Percentiles rank a stretch among this genome's conserved stretches.
phyloP scores from a whole-genome alignment of 495 filamentous ascomycete species.

The Neurospora sp. region DNA sequence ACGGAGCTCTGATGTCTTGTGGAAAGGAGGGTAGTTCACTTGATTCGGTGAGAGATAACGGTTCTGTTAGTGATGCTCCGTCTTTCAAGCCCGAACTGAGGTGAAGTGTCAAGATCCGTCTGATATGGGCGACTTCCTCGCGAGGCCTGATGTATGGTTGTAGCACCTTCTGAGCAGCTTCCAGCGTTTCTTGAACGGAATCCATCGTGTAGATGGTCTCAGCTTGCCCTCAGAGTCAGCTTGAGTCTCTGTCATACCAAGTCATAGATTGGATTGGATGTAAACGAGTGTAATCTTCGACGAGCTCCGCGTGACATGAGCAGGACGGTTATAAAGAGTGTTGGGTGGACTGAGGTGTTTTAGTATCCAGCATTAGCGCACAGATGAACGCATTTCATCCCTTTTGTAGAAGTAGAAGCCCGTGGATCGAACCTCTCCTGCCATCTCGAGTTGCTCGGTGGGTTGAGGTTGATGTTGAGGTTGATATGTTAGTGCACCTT shows the following conservation, averaged over 20 bases:
- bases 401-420: not conserved
- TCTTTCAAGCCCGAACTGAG: conserved; percentile 25
- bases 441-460: not conserved
- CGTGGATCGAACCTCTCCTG: not conserved
- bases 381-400: not conserved
- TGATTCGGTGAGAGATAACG: conserved; percentile 29
- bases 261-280: not conserved
- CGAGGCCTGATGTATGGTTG: conserved; percentile 31
- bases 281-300: not conserved
- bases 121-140: conserved; percentile 32
- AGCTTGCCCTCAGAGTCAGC: not conserved
- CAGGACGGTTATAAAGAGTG: not conserved
- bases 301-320: not conserved
- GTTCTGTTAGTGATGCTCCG: conserved; percentile 16
- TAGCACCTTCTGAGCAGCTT: conserved; percentile 18
- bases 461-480: conserved; percentile 2
- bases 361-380: not conserved
- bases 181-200: conserved; percentile 8
- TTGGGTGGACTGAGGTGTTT: not conserved
- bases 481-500: not conserved
- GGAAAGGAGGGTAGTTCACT: conserved; percentile 7
- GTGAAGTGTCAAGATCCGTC: conserved; percentile 31
- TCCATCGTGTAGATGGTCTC: not conserved
- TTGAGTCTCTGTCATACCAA: not conserved
- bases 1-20: conserved; percentile 22